A percentile compares a stretch with the other conserved stretches of the same genome.
Evolutionary conservation across 306 rosid genomes (phyloP).

Genomic region (Crotalaria pallida): DNA sequence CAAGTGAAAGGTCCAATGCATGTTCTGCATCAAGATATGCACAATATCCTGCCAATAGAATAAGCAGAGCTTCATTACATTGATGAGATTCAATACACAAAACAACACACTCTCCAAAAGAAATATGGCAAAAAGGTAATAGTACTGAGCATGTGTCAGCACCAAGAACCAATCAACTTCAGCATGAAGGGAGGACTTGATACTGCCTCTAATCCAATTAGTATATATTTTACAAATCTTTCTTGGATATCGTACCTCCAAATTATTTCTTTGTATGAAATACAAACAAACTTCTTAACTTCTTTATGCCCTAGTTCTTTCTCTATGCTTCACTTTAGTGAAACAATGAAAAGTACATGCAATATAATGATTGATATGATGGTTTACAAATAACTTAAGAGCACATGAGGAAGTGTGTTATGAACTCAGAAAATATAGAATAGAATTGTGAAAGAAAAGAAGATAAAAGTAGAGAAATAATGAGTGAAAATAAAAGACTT

Average conservation of each 20-base stretch:
- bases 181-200: neutral
- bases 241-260: neutral
- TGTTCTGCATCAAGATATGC: slow-evolving; percentile 89
- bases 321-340: neutral
- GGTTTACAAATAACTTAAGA: neutral
- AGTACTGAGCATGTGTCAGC: neutral
- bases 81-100: neutral
- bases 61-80: slow-evolving; percentile 8
- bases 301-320: neutral
- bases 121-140: neutral
- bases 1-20: slow-evolving; percentile 71
- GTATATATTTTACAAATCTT: neutral
- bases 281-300: neutral
- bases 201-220: neutral
- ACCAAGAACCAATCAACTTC: neutral
- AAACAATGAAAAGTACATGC: neutral
- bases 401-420: neutral
- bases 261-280: neutral
- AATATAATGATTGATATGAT: neutral
- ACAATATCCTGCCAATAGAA: slow-evolving; percentile 65
- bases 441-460: too few species aligned
- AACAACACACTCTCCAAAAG: neutral
- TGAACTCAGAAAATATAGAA: too few species aligned
- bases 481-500: too few species aligned
- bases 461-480: too few species aligned